Evolutionary conservation across 306 rosid species (phyloP), one percentile per base, ranked within the genome.

Genomic region (Lathyrus sativus): DNA sequence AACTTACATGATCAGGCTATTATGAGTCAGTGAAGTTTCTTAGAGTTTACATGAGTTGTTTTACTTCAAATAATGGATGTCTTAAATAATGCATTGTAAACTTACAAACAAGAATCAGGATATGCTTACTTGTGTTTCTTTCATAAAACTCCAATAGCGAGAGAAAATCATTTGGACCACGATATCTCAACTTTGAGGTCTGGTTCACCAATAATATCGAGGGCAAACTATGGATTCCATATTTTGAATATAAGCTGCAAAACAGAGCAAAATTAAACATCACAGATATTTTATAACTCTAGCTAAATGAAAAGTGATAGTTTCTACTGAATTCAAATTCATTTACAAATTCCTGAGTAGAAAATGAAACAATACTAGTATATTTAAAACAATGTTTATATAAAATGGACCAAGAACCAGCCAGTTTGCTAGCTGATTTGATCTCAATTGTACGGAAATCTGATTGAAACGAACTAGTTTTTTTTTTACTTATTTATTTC

Each of bases 221-320:
- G 3, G 97, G 97, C 77, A 87, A 62, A 77, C 96, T 82, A 73
- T 79, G 86, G 70, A 91, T 85, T 63, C 96, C 90, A 73, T 85
- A 81, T 75, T 75, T 85, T 65, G 97, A 91, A 79, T 83, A 85
- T 57, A 86, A 70, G 74, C 97, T 91, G 85, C 81, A 76, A 39
- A 18, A 54, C 22, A 72, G 51, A 44, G 79, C 33, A 62, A 39
- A 71, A 0, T 43, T 4, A 28, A 18, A 46, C n/a, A 50, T 65
- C 53, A 56, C 43, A 56, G 12, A 49, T 19, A 69, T 43, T 65
- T 65, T 72, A 22, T 15, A 37, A 42, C 19, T n/a, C 11, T 44
- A 31, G 71, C 45, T 51, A 14, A 22, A 10, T 43, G 37, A 7
- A 26, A 11, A 71, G 55, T 31, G 56, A 33, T 31, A 15, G 26